A percentile compares a stretch with the other conserved stretches of the same genome.
Evolutionary conservation across 1,284 basidiomycete species (phyloP).

Genomic region (Farysia itapuensis): DNA sequence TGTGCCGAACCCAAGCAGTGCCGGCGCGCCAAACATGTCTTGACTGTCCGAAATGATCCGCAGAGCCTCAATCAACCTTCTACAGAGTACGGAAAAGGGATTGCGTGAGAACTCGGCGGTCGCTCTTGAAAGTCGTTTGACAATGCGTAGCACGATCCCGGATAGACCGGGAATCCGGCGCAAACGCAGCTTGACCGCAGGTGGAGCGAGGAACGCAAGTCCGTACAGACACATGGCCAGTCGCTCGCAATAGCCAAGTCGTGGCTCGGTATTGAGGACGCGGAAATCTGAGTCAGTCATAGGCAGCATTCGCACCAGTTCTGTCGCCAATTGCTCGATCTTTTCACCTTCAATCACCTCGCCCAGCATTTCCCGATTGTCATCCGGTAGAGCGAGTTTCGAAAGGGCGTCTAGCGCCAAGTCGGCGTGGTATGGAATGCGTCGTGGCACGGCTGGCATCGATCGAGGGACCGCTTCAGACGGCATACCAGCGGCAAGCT

Average conservation of each 20-base stretch:
- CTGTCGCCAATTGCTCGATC: slow-evolving; percentile 69
- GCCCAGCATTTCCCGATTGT: slow-evolving; percentile 75
- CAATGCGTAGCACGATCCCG: slow-evolving; percentile 61
- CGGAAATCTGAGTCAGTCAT: slow-evolving; percentile 75
- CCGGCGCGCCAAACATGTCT: slow-evolving; percentile 71
- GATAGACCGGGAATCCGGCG: slow-evolving; percentile 64
- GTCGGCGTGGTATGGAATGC: slow-evolving; percentile 68
- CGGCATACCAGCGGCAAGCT: slow-evolving; percentile 15
- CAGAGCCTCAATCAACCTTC: slow-evolving; percentile 79
- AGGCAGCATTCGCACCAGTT: slow-evolving; percentile 79
- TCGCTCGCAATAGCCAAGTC: slow-evolving; percentile 79
- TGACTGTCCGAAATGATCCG: slow-evolving; percentile 78
- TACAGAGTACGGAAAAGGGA: slow-evolving; percentile 69
- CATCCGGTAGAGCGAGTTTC: slow-evolving; percentile 73
- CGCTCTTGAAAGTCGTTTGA: slow-evolving; percentile 60
- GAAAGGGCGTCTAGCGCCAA: slow-evolving; percentile 81
- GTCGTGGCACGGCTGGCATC: slow-evolving; percentile 11
- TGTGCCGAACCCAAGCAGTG: slow-evolving; percentile 45
- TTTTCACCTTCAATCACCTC: slow-evolving; percentile 67
- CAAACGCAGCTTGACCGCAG: slow-evolving; percentile 71
- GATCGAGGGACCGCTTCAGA: slow-evolving; percentile 2
- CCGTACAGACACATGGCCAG: slow-evolving; percentile 79
- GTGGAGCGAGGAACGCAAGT: slow-evolving; percentile 79
- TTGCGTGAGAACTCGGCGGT: slow-evolving; percentile 66
- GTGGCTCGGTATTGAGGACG: slow-evolving; percentile 68